Conservation (phyloP, 371 early-diverging fungal genomes). For the Rhizomucor pusillus region DNA sequence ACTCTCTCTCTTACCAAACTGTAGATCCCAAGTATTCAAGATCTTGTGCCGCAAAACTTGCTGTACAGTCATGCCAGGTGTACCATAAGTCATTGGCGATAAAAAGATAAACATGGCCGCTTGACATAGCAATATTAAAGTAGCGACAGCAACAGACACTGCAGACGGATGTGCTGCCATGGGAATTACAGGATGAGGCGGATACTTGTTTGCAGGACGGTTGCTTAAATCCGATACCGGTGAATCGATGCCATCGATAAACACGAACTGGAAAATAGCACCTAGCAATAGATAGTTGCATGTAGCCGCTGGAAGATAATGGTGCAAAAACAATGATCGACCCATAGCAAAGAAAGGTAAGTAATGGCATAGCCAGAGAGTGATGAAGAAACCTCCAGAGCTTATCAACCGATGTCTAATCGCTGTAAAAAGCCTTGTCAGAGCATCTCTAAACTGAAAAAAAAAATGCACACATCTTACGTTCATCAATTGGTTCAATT, state of each 20-base stretch:
- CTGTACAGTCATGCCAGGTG: constrained; percentile 49
- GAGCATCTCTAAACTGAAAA: neutral
- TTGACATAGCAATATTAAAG: constrained; percentile 46
- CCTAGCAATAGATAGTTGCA: constrained; percentile 77
- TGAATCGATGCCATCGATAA: constrained; percentile 57
- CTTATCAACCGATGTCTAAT: constrained; percentile 59
- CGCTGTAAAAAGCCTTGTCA: constrained; percentile 21
- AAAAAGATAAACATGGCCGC: constrained; percentile 55
- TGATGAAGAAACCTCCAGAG: constrained; percentile 77
- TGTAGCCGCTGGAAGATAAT: constrained; percentile 91
- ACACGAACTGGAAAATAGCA: constrained; percentile 65
- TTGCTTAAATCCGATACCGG: constrained; percentile 46
- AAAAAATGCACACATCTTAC: constrained; percentile 9
- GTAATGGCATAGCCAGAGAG: constrained; percentile 91
- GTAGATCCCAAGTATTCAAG: constrained; percentile 80
- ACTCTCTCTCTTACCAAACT: constrained; percentile 54
- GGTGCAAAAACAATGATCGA: constrained; percentile 95
- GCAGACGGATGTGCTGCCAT: constrained; percentile 22
- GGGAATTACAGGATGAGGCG: constrained; percentile 8
- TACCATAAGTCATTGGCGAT: constrained; percentile 70
- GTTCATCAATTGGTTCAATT: constrained; percentile 61
- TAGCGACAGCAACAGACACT: constrained; percentile 35
- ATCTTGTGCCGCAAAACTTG: constrained; percentile 70
- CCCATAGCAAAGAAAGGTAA: constrained; percentile 97
- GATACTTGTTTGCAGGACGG: constrained; percentile 23